These are phyloP conservation scores for Cronartium ribicola DNA, from an alignment of 1,284 basidiomycete species.

Conservation along the genomic window DNA sequence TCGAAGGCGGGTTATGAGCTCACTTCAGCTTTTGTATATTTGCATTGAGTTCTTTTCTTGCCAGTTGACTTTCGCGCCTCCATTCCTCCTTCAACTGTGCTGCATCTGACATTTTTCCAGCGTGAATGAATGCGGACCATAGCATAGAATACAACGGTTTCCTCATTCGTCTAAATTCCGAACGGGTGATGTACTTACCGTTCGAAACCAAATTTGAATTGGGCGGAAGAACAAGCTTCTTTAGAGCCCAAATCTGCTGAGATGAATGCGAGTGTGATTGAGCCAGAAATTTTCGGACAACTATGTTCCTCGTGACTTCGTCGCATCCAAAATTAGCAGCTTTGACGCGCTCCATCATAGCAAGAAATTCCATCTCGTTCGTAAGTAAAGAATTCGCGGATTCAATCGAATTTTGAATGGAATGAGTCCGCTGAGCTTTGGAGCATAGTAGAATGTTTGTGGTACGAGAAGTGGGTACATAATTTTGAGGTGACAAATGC, in stretches of 20 bases:
- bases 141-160: slow-evolving; percentile 39
- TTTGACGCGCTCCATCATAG: slow-evolving; percentile 21
- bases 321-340: slow-evolving; percentile 25
- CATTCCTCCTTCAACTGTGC: slow-evolving; percentile 24
- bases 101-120: slow-evolving; percentile 18
- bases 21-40: neutral
- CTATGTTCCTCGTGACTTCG: slow-evolving; percentile 33
- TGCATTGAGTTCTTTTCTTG: neutral
- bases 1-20: neutral
- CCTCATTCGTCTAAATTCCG: slow-evolving; percentile 35
- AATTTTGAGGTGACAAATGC: slow-evolving; percentile 16
- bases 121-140: slow-evolving; percentile 21
- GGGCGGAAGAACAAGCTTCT: slow-evolving; percentile 1
- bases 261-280: slow-evolving; percentile 19
- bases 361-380: slow-evolving; percentile 6
- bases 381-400: neutral
- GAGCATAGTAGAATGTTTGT: slow-evolving; percentile 35
- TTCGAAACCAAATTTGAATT: neutral
- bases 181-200: slow-evolving; percentile 8
- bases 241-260: slow-evolving; percentile 19
- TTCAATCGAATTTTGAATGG: neutral
- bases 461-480: slow-evolving; percentile 22
- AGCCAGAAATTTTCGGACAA: slow-evolving; percentile 23
- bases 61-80: slow-evolving; percentile 20
- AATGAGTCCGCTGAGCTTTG: slow-evolving; percentile 6